Conservation (phyloP, 2,329 filamentous ascomycete genomes). For the Trichophyton benhamiae region DNA sequence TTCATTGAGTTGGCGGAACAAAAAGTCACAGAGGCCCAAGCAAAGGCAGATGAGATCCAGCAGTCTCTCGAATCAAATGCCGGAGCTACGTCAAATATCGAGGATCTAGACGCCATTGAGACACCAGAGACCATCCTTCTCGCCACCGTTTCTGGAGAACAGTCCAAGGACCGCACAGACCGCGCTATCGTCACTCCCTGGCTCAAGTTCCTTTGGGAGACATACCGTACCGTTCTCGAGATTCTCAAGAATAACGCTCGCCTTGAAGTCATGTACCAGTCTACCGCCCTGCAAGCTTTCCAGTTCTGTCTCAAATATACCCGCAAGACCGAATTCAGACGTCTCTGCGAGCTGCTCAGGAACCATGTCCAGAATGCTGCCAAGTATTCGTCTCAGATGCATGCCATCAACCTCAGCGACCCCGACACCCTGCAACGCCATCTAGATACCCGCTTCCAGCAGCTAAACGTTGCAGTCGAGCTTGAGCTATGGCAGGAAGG, state of each 20-base stretch:
- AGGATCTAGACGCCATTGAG: conserved; percentile 92
- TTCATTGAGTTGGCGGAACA: conserved; percentile 95
- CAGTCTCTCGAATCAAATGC: conserved; percentile 62
- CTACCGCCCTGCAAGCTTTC: conserved; percentile 94
- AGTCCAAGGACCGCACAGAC: conserved; percentile 93
- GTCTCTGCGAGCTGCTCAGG: conserved; percentile 91
- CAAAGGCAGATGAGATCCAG: conserved; percentile 91
- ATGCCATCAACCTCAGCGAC: conserved; percentile 97
- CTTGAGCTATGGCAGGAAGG: conserved; percentile 98
- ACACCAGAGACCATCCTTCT: conserved; percentile 96
- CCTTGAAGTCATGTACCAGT: conserved; percentile 95
- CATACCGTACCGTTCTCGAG: conserved; percentile 93
- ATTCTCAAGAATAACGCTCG: conserved; percentile 98
- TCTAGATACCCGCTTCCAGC: conserved; percentile 94
- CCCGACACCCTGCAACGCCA: conserved; percentile 95
- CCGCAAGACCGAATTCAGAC: conserved; percentile 97
- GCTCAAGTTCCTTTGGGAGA: conserved; percentile 99
- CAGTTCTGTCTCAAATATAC: conserved; percentile 98
- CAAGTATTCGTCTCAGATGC: conserved; percentile 98
- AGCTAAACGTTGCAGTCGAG: conserved; percentile 95
- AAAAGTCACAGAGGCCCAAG: conserved; percentile 91
- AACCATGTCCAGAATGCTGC: conserved; percentile 98
- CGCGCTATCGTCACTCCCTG: conserved; percentile 96
- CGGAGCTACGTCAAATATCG: conserved; percentile 60
- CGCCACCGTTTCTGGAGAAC: conserved; percentile 93